Conservation (phyloP, 1,284 basidiomycete species). For the Cutaneotrichosporon cyanovorans region DNA sequence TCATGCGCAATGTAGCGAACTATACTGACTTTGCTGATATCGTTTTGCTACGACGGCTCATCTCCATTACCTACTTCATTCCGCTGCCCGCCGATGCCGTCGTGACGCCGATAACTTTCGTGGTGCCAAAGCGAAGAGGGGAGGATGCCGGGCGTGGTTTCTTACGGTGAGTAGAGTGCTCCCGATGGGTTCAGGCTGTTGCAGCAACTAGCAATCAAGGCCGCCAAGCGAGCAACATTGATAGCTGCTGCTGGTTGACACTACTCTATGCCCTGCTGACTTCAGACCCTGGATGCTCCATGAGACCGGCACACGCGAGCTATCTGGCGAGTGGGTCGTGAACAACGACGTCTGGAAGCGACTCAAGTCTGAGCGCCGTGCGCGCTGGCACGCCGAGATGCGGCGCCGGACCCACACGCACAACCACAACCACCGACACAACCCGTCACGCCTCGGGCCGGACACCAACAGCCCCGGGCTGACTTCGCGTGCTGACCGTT, state of each 20-base stretch:
- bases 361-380: conserved; percentile 75
- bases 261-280: no score
- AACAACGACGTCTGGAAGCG: conserved; percentile 82
- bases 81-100: conserved; percentile 89
- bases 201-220: no score
- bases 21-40: conserved; percentile 83
- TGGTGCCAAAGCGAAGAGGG: conserved; percentile 72
- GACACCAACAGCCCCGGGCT: not conserved
- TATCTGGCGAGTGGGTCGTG: conserved; percentile 94
- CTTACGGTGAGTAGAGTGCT: conserved; percentile 20
- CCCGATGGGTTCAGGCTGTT: no score
- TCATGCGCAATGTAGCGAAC: conserved; percentile 76
- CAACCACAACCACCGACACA: conserved; percentile 3
- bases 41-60: conserved; percentile 68
- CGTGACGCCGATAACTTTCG: conserved; percentile 90
- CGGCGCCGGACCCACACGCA: conserved; percentile 2
- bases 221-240: not conserved
- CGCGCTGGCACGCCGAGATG: conserved; percentile 22
- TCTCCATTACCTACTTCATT: conserved; percentile 71
- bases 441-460: conserved; percentile 9
- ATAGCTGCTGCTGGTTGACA: conserved; percentile 55
- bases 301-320: conserved; percentile 73
- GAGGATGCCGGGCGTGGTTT: conserved; percentile 48
- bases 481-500: not conserved
- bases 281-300: no score